phyloP scores from a whole-genome alignment of 805 yeast species.

The Saccharomycopsis malanga region DNA sequence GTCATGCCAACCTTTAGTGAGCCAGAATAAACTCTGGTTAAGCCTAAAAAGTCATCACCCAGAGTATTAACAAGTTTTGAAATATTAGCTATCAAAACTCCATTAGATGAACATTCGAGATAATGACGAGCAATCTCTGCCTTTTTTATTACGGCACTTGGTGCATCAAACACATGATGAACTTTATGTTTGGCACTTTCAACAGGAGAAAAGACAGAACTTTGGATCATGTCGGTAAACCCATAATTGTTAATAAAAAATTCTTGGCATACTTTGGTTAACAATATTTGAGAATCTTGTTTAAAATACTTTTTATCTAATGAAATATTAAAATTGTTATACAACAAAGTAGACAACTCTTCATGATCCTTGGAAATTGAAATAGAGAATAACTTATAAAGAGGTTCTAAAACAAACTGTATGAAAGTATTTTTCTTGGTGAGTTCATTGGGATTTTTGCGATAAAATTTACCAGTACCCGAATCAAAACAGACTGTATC shows the following conservation, averaged over 20 bases:
- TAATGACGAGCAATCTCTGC: neutral
- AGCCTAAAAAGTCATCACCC: conserved; percentile 45
- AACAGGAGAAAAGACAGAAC: conserved; percentile 32
- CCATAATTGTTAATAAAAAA: conserved; percentile 50
- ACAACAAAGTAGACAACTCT: conserved; percentile 38
- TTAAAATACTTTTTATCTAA: conserved; percentile 36
- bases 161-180: neutral
- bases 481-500: conserved; percentile 44
- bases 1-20: conserved; percentile 39
- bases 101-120: conserved; percentile 30
- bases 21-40: conserved; percentile 62
- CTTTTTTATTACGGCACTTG: neutral
- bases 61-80: conserved; percentile 51
- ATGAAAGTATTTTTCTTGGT: conserved; percentile 40
- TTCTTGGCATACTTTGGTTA: conserved; percentile 45
- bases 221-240: conserved; percentile 41
- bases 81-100: conserved; percentile 45
- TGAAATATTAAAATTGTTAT: conserved; percentile 40
- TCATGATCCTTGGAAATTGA: conserved; percentile 47
- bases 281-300: conserved; percentile 52
- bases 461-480: conserved; percentile 38
- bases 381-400: conserved; percentile 66
- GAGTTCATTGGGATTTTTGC: conserved; percentile 24
- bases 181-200: conserved; percentile 28
- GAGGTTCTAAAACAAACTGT: conserved; percentile 64